Percentiles rank a stretch among this genome's conserved stretches.
These are phyloP conservation scores for Rutstroemia sp. DNA, from an alignment of 2,329 filamentous ascomycete genomes.

Conservation along the genomic window DNA sequence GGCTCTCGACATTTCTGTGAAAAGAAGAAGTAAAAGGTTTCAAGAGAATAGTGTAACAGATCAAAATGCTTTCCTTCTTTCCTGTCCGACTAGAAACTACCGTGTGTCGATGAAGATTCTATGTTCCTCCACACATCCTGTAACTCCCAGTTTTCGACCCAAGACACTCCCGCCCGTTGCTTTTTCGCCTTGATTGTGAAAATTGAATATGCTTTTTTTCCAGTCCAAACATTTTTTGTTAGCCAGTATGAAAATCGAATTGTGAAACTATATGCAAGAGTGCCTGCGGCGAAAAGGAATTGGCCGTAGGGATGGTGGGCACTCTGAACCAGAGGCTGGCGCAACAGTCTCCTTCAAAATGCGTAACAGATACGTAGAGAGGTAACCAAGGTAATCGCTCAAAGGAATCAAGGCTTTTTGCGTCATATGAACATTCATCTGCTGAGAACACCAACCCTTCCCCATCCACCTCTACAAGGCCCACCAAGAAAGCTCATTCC, in stretches of 20 bases:
- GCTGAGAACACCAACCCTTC: slow-evolving; percentile 20
- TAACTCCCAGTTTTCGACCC: neutral
- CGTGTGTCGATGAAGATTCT: too few species aligned
- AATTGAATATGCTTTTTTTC: neutral
- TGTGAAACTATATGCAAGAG: slow-evolving; percentile 24
- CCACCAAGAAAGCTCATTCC: slow-evolving; percentile 13
- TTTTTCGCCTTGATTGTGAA: neutral
- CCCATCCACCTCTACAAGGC: slow-evolving; percentile 11
- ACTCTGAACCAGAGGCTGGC: slow-evolving; percentile 18
- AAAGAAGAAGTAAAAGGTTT: slow-evolving; percentile 10
- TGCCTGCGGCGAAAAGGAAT: slow-evolving; percentile 21
- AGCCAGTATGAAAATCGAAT: slow-evolving; percentile 13
- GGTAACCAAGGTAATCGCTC: slow-evolving; percentile 24
- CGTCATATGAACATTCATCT: slow-evolving; percentile 23
- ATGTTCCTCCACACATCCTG: too few species aligned
- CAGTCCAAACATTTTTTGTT: slow-evolving; percentile 3
- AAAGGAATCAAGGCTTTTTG: slow-evolving; percentile 25
- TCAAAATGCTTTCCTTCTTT: slow-evolving; percentile 25
- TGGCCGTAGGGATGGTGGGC: slow-evolving; percentile 22
- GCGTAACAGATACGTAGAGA: slow-evolving; percentile 16
- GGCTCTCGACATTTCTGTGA: neutral
- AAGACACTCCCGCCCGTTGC: slow-evolving; percentile 6
- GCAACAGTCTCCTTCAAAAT: slow-evolving; percentile 16
- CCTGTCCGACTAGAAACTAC: slow-evolving; percentile 9
- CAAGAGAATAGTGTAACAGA: slow-evolving; percentile 22